These are phyloP conservation scores for Fonsecaea pedrosoi DNA, from an alignment of 2,329 filamentous ascomycete species.

Conservation along the genomic window DNA sequence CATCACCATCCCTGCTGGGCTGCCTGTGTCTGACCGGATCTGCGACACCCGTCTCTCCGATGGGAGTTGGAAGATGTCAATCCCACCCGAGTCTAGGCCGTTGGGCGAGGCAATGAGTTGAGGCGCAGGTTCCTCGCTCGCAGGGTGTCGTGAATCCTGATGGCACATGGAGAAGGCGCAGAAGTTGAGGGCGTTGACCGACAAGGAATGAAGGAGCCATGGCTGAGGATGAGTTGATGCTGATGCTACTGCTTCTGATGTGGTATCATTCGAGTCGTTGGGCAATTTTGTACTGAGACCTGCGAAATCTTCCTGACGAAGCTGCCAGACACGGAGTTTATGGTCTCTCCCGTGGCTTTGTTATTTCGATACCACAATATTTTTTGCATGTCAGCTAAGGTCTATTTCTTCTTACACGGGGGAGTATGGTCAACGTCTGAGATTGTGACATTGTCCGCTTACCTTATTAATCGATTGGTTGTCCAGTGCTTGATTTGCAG, in stretches of 20 bases:
- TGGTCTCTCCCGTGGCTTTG: conserved; percentile 87
- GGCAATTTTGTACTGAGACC: conserved; percentile 71
- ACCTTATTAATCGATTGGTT: conserved; percentile 80
- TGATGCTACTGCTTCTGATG: conserved; percentile 44
- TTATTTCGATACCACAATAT: background rate
- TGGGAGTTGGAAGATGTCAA: conserved; percentile 86
- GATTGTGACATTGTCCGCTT: conserved; percentile 35
- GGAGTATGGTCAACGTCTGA: background rate
- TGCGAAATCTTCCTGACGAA: conserved; percentile 67
- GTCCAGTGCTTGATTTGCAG: conserved; percentile 77
- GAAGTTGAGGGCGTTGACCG: conserved; percentile 95
- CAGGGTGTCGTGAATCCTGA: conserved; percentile 37
- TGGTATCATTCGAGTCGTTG: conserved; percentile 71
- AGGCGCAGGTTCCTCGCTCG: background rate
- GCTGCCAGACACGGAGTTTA: conserved; percentile 82
- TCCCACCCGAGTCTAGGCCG: conserved; percentile 73
- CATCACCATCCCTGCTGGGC: conserved; percentile 80
- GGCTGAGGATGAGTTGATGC: conserved; percentile 63
- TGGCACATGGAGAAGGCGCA: conserved; percentile 77
- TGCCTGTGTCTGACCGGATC: conserved; percentile 55
- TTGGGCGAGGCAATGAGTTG: conserved; percentile 78
- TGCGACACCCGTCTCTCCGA: conserved; percentile 71
- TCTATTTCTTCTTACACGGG: conserved; percentile 43
- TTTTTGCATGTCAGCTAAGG: too few species aligned
- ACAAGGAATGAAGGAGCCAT: conserved; percentile 82